Evolutionary conservation across 441 rosid genomes (phyloP).

Genomic region (Bocquillonia castaneifolia): DNA sequence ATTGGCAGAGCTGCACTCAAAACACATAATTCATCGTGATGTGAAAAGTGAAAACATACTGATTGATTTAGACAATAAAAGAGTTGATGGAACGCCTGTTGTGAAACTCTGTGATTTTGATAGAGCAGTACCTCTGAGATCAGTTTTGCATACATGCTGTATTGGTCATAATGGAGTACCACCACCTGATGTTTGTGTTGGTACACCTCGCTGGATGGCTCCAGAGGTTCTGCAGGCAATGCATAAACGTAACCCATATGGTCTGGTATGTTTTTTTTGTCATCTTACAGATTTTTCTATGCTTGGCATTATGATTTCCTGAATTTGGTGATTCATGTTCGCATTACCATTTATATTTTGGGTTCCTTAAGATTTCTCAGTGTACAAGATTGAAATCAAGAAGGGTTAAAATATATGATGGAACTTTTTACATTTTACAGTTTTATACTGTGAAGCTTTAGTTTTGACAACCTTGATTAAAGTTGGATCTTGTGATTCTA

Average conservation of each 20-base stretch:
- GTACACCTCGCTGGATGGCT: slow-evolving; percentile 99
- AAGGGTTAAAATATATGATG: background rate
- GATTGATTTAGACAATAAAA: slow-evolving; percentile 62
- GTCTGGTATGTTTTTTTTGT: slow-evolving; percentile 52
- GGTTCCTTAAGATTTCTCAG: background rate
- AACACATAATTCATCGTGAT: slow-evolving; percentile 91
- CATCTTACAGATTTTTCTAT: background rate
- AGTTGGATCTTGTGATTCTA: background rate
- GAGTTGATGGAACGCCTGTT: slow-evolving; percentile 53
- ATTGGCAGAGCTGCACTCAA: slow-evolving; percentile 71
- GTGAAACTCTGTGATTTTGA: slow-evolving; percentile 97
- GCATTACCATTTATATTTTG: background rate
- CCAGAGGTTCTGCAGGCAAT: slow-evolving; percentile 85
- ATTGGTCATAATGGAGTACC: slow-evolving; percentile 75
- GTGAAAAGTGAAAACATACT: slow-evolving; percentile 89
- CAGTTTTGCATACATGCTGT: slow-evolving; percentile 71
- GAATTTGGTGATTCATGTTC: background rate
- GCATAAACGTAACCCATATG: slow-evolving; percentile 56
- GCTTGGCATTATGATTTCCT: too few relatives aligned
- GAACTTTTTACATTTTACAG: background rate
- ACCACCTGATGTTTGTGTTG: slow-evolving; percentile 82
- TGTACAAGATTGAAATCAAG: background rate
- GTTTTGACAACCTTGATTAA: background rate
- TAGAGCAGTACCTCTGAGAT: slow-evolving; percentile 87
- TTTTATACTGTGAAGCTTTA: background rate